Base-by-base conservation (phyloP, 441 rosid genomes). In the Pelargonium cotyledonis region DNA sequence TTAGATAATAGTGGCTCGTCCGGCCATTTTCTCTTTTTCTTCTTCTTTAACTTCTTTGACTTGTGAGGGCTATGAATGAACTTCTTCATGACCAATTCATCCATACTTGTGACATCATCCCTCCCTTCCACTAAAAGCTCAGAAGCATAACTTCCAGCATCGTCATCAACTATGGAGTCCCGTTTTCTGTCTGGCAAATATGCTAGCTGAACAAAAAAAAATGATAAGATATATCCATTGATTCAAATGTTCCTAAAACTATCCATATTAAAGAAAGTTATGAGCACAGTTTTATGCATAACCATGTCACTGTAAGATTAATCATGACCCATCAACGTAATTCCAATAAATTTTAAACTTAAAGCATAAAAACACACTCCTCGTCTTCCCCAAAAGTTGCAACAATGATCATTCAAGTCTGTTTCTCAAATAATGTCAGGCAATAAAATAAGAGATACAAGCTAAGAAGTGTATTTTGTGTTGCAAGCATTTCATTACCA, bases 171-270 rank as follows among this genome's bases (percentile, higher is more conserved):
- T 58, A 75, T 72, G 81, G 79, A 80, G 65, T 86, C 95, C 35
- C 85, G 78, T 83, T 86, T 90, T 78, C 85, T 85, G 72, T 89
- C 97, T 0, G 98, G 98, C 75, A 93, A 80, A 87, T 93, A 93
- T 66, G 97, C 98, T 75, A 93, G 84, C 98, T 90, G 91, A 80
- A 79, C 57, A 65, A 74, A 29, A 29, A 23, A 23, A 14, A 66
- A 75, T 74, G 66, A 66, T 77, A 74, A 51, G 18, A 18, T 38
- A 65, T 44, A 65, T 35, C 31, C 60, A 69, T 62, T 5, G 65
- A 68, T 72, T 67, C 66, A 70, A 19, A 21, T 73, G 57, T 18
- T 69, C 61, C 68, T 4, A 38, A 31, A 64, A 29, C 40, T 11
- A 60, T 60, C 64, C 64, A 60, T 11, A 62, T 66, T 29, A 43